Evolutionary conservation across 139 green algal genomes (phyloP), one percentile per base, ranked within the genome.

Genomic region (Tetradesmus obliquus): DNA sequence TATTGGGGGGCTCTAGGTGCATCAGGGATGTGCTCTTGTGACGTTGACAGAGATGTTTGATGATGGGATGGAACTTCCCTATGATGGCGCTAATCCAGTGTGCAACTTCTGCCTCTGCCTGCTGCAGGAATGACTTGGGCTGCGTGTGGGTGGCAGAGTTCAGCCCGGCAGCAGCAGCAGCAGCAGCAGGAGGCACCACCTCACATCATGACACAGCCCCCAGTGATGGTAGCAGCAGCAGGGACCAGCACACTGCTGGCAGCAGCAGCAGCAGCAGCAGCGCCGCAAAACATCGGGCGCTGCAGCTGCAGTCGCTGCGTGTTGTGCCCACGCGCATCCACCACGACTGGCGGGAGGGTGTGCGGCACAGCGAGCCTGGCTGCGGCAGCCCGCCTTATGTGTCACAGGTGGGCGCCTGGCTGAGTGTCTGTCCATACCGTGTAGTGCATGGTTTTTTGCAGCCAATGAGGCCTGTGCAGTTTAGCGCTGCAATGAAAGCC

Each of bases 51-150:
- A 45, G 32, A 45, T 45, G 32, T 45, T 45, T 45, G 32, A 45
- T 45, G 32, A 45, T 45, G 32, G 32, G 32, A 45, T 45, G 32
- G 32, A 45, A 45, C 32, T 45, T 45, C 32, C 32, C 32, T 45
- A 45, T 45, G 32, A 45, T 45, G 32, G 32, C 32, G 32, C 32
- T 45, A 45, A 45, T 45, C 32, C 32, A 45, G 32, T 45, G 32
- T 45, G 32, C 32, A 45, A 45, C 32, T 45, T 45, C 32, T 45
- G 32, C 32, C 32, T 45, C 32, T 76, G 66, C 17, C 66, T 76
- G 66, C 3, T 76, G 57, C 57, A 88, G 95, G 45, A 97, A 97
- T 82, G 94, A 97, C 83, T 81, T 97, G 20, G 79, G 93, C 5
- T 97, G 94, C 86, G 10, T 96, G 22, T 95, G 86, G 86, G n/a